Evolutionary conservation across 2,329 filamentous ascomycete species (phyloP).

Genomic region (Colletotrichum tabaci): DNA sequence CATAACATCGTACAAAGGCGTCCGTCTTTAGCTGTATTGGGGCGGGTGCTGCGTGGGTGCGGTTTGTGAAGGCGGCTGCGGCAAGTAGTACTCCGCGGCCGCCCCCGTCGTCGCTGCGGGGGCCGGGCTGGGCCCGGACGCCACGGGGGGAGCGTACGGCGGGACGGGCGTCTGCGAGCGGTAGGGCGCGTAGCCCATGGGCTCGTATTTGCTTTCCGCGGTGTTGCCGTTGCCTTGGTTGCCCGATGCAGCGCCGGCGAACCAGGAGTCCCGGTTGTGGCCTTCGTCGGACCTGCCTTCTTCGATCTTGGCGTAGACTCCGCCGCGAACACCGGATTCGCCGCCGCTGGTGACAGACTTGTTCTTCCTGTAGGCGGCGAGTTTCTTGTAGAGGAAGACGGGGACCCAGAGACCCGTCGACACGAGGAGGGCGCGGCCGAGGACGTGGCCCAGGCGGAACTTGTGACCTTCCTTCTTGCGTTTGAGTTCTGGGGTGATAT

Average conservation of each 20-base stretch:
- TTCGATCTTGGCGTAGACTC: slow-evolving; percentile 41
- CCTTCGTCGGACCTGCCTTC: slow-evolving; percentile 30
- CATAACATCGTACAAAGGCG: background rate
- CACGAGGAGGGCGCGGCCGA: slow-evolving; percentile 36
- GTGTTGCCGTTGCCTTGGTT: background rate
- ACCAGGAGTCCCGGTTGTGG: slow-evolving; percentile 26
- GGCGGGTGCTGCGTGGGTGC: slow-evolving; percentile 34
- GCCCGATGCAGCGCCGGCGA: slow-evolving; percentile 19
- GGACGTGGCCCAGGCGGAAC: slow-evolving; percentile 38
- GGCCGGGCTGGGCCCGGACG: background rate
- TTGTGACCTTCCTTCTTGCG: slow-evolving; percentile 40
- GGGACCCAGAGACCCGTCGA: slow-evolving; percentile 44
- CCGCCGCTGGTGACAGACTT: slow-evolving; percentile 1
- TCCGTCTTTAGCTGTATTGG: slow-evolving; percentile 15
- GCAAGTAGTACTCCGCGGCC: slow-evolving; percentile 36
- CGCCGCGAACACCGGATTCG: slow-evolving; percentile 4
- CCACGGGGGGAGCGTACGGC: background rate
- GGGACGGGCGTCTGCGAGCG: slow-evolving; percentile 6
- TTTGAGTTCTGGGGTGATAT: slow-evolving; percentile 23
- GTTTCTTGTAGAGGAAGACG: slow-evolving; percentile 47
- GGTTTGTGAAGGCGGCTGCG: slow-evolving; percentile 27
- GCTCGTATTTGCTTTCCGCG: slow-evolving; percentile 31
- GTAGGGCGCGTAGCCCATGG: slow-evolving; percentile 26
- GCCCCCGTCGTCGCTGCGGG: background rate
- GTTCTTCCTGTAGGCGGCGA: slow-evolving; percentile 26